These are phyloP conservation scores for Colletotrichum theobromicola DNA, from an alignment of 2,329 filamentous ascomycete species.

Conservation along the genomic window DNA sequence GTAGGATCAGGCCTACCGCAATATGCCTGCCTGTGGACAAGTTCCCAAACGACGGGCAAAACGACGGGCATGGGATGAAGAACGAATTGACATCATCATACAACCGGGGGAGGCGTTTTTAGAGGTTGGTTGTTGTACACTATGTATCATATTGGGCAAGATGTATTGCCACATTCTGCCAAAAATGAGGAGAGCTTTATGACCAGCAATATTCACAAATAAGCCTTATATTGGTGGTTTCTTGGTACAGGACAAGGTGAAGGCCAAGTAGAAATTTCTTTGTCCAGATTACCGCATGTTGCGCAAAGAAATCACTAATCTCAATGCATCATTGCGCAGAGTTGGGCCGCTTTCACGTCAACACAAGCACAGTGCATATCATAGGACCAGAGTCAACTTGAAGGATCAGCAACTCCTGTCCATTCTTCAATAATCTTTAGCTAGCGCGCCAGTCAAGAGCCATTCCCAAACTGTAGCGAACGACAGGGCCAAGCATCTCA, in stretches of 20 bases:
- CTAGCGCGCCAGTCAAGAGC: slow-evolving; percentile 11
- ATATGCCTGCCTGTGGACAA: neutral
- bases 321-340: neutral
- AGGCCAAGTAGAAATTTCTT: neutral
- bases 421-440: slow-evolving; percentile 12
- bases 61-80: neutral
- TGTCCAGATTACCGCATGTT: neutral
- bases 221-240: fast-evolving
- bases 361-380: neutral
- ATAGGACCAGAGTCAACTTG: neutral
- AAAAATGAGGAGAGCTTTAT: neutral
- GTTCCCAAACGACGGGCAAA: neutral
- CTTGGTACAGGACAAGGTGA: neutral
- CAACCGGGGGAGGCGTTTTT: slow-evolving; percentile 11
- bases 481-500: slow-evolving; percentile 3
- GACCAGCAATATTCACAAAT: neutral
- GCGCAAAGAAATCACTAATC: neutral
- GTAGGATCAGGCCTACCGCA: neutral
- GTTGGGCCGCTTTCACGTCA: neutral
- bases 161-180: neutral
- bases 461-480: slow-evolving; percentile 3
- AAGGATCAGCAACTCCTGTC: slow-evolving; percentile 7
- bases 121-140: slow-evolving; percentile 14
- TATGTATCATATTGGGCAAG: slow-evolving; percentile 12
- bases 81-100: neutral